A percentile compares a stretch with the other conserved stretches of the same genome.
phyloP scores from a whole-genome alignment of 2,329 filamentous ascomycete genomes.

The Amylocarpus encephaloides region DNA sequence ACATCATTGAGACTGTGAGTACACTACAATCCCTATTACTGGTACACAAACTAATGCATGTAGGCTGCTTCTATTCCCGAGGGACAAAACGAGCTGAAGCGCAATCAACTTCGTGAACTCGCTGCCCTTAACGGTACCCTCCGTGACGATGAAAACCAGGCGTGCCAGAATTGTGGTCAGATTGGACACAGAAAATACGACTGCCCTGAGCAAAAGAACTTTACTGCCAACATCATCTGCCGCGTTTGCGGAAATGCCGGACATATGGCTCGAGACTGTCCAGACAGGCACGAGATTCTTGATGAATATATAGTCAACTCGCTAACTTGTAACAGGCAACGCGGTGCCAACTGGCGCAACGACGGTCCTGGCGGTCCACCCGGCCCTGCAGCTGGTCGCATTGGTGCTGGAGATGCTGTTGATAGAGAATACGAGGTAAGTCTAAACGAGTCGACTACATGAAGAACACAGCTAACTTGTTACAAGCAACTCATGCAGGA shows the following conservation, averaged over 20 bases:
- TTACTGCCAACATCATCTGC: slow-evolving; percentile 98
- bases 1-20: slow-evolving; percentile 95
- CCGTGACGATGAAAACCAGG: slow-evolving; percentile 98
- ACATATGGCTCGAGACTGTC: slow-evolving; percentile 97
- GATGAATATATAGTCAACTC: background rate
- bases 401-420: slow-evolving; percentile 73
- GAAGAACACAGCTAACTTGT: slow-evolving; percentile 32
- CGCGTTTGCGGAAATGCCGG: slow-evolving; percentile 96
- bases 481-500: slow-evolving; percentile 92
- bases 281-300: slow-evolving; percentile 54
- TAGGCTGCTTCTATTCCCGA: slow-evolving; percentile 97
- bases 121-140: slow-evolving; percentile 97
- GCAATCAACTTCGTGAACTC: slow-evolving; percentile 95
- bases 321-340: slow-evolving; percentile 44
- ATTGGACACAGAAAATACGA: slow-evolving; percentile 99
- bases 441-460: slow-evolving; percentile 19
- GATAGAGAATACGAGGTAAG: slow-evolving; percentile 92
- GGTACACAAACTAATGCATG: slow-evolving; percentile 28
- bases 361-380: slow-evolving; percentile 47
- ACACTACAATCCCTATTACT: background rate
- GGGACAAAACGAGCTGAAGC: slow-evolving; percentile 97
- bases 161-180: slow-evolving; percentile 98
- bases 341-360: slow-evolving; percentile 88
- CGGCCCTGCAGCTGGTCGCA: slow-evolving; percentile 52
- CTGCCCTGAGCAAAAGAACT: slow-evolving; percentile 95